Evolutionary conservation across 345 rosid species (phyloP).

Genomic region (Camelina neglecta): DNA sequence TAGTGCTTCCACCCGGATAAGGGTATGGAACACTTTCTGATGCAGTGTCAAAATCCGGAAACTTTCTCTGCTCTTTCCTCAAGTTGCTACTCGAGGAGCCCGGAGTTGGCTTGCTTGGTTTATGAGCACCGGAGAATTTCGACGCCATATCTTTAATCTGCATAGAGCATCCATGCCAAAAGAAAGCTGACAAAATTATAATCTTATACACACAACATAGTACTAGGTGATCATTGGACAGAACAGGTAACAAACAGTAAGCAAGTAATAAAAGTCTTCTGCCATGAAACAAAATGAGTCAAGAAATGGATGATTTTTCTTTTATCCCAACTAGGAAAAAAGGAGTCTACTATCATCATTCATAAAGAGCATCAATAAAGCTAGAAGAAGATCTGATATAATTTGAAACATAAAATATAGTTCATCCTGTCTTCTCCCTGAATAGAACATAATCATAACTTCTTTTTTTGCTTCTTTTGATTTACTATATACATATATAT

Average conservation of each 20-base stretch:
- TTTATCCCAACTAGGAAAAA: constrained; percentile 34
- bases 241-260: constrained; percentile 36
- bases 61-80: constrained; percentile 66
- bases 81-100: constrained; percentile 67
- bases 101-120: constrained; percentile 77
- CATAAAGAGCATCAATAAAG: constrained; percentile 44
- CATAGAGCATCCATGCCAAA: constrained; percentile 29
- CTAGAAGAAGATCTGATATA: constrained; percentile 34
- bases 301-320: constrained; percentile 30
- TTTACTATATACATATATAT: constrained; percentile 22
- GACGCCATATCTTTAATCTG: constrained; percentile 97
- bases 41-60: constrained; percentile 76
- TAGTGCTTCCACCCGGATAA: constrained; percentile 50
- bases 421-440: constrained; percentile 46
- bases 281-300: constrained; percentile 29
- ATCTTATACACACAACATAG: constrained; percentile 26
- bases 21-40: constrained; percentile 84
- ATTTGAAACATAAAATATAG: constrained; percentile 42
- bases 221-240: constrained; percentile 31
- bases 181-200: constrained; percentile 1
- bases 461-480: constrained; percentile 39
- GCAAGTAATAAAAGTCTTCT: constrained; percentile 22
- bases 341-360: constrained; percentile 42
- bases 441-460: constrained; percentile 49
- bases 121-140: constrained; percentile 74